phyloP scores from a whole-genome alignment of 2,329 filamentous ascomycete genomes.

The Sporothrix pallida region DNA sequence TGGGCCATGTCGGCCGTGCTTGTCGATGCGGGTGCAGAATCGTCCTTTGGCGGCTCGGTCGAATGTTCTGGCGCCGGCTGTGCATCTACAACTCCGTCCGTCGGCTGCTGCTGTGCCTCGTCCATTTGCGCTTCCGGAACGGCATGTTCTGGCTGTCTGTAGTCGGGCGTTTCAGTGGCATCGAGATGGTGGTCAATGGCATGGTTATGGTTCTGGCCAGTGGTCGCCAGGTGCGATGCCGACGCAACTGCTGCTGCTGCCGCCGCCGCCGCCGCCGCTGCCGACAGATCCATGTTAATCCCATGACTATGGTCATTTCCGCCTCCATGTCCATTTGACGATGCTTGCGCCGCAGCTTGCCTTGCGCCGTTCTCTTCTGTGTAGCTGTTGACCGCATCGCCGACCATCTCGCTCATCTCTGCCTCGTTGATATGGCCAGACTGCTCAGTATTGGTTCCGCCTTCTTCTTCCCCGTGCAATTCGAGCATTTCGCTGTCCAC shows the following conservation, averaged over 20 bases:
- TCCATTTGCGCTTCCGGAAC: not conserved
- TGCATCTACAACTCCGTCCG: not conserved
- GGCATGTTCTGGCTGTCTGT: not conserved
- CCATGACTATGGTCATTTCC: conserved; percentile 31
- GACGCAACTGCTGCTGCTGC: conserved; percentile 34
- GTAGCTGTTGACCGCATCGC: conserved; percentile 27
- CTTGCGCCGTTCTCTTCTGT: not conserved
- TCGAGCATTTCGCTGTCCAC: conserved; percentile 27
- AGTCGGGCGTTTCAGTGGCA: conserved; percentile 37
- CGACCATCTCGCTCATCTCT: conserved; percentile 34
- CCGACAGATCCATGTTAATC: conserved; percentile 29
- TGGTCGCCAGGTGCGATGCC: conserved; percentile 18
- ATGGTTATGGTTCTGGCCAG: conserved; percentile 18
- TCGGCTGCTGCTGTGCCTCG: conserved; percentile 1
- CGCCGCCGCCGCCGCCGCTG: conserved; percentile 27
- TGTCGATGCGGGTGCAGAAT: conserved; percentile 35
- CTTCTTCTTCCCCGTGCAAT: not conserved
- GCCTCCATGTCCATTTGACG: conserved; percentile 10
- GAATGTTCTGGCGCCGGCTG: not conserved
- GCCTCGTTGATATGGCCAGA: conserved; percentile 38
- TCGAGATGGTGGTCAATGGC: conserved; percentile 36
- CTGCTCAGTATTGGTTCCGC: conserved; percentile 37
- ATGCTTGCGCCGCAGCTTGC: not conserved
- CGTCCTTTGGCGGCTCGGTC: not conserved
- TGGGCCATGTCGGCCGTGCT: conserved; percentile 56